Evolutionary conservation across 805 yeast species (phyloP).

Genomic region (Schwanniomyces pseudopolymorphus): DNA sequence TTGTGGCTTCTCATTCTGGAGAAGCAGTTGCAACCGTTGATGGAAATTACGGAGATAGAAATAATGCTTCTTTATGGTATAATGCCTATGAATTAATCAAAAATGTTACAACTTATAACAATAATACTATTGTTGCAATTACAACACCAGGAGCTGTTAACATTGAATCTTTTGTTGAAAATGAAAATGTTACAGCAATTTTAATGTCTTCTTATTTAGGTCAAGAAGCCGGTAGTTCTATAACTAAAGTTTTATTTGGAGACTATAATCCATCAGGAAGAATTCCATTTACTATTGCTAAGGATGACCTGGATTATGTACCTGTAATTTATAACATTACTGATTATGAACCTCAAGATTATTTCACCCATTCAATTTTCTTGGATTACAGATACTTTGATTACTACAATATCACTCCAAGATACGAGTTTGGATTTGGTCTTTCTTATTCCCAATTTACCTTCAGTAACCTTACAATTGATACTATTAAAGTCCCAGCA

Average conservation of each 20-base stretch:
- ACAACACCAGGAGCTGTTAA: constrained; percentile 61
- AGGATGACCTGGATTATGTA: constrained; percentile 46
- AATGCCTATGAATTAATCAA: constrained; percentile 55
- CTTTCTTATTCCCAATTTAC: constrained; percentile 51
- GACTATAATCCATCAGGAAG: constrained; percentile 63
- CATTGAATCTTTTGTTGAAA: constrained; percentile 56
- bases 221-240: constrained; percentile 54
- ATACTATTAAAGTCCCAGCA: not conserved
- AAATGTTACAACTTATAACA: constrained; percentile 41
- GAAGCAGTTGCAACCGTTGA: constrained; percentile 61
- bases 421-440: constrained; percentile 65
- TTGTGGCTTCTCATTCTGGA: constrained; percentile 56
- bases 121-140: constrained; percentile 58
- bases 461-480: constrained; percentile 13
- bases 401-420: constrained; percentile 52
- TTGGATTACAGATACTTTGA: constrained; percentile 61
- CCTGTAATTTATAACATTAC: constrained; percentile 40
- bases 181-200: constrained; percentile 59
- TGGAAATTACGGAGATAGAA: constrained; percentile 58
- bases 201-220: constrained; percentile 58
- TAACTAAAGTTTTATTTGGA: constrained; percentile 60
- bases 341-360: constrained; percentile 38
- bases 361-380: constrained; percentile 47
- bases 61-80: constrained; percentile 54
- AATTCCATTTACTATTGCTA: constrained; percentile 63